A percentile compares a stretch with the other conserved stretches of the same genome.
phyloP scores from a whole-genome alignment of 495 filamentous ascomycete genomes.

The Daldinia decipiens region DNA sequence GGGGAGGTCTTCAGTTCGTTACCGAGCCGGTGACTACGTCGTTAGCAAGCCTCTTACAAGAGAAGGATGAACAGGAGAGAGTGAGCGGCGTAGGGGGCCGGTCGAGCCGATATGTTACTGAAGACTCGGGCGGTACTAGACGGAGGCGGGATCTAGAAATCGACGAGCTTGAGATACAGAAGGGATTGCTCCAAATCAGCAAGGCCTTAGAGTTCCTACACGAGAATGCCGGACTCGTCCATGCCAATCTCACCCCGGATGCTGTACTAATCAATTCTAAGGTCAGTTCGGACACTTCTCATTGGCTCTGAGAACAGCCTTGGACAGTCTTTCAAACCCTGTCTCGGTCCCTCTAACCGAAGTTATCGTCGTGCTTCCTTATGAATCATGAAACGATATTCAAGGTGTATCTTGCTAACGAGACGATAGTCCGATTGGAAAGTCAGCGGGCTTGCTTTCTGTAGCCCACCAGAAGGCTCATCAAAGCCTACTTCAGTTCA shows the following conservation, averaged over 20 bases:
- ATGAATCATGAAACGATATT: background rate
- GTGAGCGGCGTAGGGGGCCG: constrained; percentile 71
- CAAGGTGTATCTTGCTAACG: constrained; percentile 32
- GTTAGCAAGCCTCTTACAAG: constrained; percentile 80
- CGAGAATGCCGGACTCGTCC: constrained; percentile 92
- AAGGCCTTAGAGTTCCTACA: constrained; percentile 97
- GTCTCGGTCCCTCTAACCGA: background rate
- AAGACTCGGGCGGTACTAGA: constrained; percentile 78
- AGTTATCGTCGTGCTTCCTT: background rate
- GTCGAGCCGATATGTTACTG: constrained; percentile 80
- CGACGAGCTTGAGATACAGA: constrained; percentile 97
- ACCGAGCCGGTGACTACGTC: constrained; percentile 90
- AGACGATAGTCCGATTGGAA: constrained; percentile 89
- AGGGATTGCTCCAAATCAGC: constrained; percentile 89
- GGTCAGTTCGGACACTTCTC: constrained; percentile 55
- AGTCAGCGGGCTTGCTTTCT: constrained; percentile 91
- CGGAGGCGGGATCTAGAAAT: constrained; percentile 88
- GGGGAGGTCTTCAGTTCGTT: constrained; percentile 94
- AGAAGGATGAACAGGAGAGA: constrained; percentile 91
- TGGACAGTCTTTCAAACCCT: background rate
- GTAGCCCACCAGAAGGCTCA: constrained; percentile 76
- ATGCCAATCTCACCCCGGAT: constrained; percentile 94
- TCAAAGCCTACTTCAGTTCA: constrained; percentile 73
- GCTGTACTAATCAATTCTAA: constrained; percentile 96
- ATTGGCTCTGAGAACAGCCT: background rate